phyloP scores from a whole-genome alignment of 495 filamentous ascomycete species.

The Parathielavia hyrcaniae region DNA sequence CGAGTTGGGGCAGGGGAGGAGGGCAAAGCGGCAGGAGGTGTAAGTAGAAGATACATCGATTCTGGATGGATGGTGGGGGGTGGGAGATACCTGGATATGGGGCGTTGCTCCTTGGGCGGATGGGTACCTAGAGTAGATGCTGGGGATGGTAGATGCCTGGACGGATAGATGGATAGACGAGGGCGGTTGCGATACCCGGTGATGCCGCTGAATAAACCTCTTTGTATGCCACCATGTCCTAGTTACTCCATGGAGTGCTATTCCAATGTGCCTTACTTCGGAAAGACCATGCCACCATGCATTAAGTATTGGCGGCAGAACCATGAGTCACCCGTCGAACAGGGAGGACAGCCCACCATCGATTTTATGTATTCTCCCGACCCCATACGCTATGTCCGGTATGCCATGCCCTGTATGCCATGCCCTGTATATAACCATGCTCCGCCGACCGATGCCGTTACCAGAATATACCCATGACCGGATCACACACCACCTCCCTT shows the following conservation, averaged over 20 bases:
- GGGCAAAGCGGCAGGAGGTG: background rate
- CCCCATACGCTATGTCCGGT: background rate
- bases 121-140: too few species aligned
- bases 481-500: background rate
- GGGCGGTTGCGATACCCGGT: background rate
- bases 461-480: background rate
- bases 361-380: background rate
- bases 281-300: background rate
- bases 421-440: background rate
- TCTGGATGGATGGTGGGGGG: background rate
- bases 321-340: background rate
- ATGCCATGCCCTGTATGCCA: background rate
- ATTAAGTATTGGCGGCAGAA: background rate
- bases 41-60: background rate
- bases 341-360: background rate
- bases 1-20: slow-evolving; percentile 36
- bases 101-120: too few species aligned
- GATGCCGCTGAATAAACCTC: too few species aligned
- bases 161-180: background rate
- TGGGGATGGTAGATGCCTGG: background rate
- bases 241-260: too few species aligned
- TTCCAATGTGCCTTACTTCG: too few species aligned
- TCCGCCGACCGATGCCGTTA: background rate
- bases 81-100: background rate
- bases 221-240: too few species aligned